phyloP scores from a whole-genome alignment of 495 filamentous ascomycete species.

The Achaetomiella virescens region DNA sequence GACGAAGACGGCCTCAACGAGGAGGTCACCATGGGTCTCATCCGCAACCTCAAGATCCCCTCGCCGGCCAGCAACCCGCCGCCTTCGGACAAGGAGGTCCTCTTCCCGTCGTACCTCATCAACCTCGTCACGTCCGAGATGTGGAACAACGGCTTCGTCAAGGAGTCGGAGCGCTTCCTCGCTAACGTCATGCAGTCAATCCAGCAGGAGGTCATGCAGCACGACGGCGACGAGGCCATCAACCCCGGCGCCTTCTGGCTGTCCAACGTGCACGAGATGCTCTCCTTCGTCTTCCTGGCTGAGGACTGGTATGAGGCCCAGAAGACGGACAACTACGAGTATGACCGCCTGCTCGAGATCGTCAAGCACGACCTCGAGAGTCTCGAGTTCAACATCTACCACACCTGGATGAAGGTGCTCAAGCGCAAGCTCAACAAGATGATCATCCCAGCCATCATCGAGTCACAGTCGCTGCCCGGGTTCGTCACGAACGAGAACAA shows the following conservation, averaged over 20 bases:
- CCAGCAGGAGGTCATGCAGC: slow-evolving; percentile 98
- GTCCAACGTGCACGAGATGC: slow-evolving; percentile 99
- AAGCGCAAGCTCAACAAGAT: slow-evolving; percentile 99
- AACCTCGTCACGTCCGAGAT: slow-evolving; percentile 99
- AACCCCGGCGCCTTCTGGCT: slow-evolving; percentile 99
- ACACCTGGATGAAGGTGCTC: slow-evolving; percentile 99
- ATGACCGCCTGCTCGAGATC: slow-evolving; percentile 94
- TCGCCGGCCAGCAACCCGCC: slow-evolving; percentile 74
- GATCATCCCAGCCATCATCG: slow-evolving; percentile 98
- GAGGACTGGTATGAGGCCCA: slow-evolving; percentile 99
- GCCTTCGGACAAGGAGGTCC: slow-evolving; percentile 93
- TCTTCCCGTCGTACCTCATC: slow-evolving; percentile 98
- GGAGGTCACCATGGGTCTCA: slow-evolving; percentile 91
- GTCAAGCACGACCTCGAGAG: slow-evolving; percentile 98
- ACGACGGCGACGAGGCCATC: slow-evolving; percentile 94
- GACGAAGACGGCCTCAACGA: slow-evolving; percentile 95
- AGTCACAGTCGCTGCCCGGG: slow-evolving; percentile 94
- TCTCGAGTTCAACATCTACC: slow-evolving; percentile 99
- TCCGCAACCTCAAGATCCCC: slow-evolving; percentile 93
- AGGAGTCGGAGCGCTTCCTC: slow-evolving; percentile 97
- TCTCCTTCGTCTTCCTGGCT: slow-evolving; percentile 97
- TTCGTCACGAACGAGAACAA: slow-evolving; percentile 99
- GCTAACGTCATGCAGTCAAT: slow-evolving; percentile 99
- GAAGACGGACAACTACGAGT: slow-evolving; percentile 98
- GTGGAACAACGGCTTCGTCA: slow-evolving; percentile 99